Evolutionary conservation across 2,329 filamentous ascomycete genomes (phyloP), one percentile per base, ranked within the genome.

Genomic region (Huntiella abstrusa): DNA sequence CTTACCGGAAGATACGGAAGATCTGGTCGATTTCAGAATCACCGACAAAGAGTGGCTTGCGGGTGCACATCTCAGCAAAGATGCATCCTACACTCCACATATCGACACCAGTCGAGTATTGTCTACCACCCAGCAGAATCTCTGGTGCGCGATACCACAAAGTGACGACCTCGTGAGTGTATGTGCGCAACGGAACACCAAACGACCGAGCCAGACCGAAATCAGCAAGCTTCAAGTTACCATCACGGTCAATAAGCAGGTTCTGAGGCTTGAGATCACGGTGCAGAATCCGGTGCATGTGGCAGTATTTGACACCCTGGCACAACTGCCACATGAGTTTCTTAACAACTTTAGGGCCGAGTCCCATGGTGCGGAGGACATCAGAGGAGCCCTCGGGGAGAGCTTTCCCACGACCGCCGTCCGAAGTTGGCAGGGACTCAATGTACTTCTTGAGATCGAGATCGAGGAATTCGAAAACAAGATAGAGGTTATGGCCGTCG

Each of bases 21-120:
- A 64, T 65, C 52, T 65, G 62, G 50, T 65, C 63, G 57, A 64
- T 64, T 45, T 65, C 62, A 80, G 83, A 91, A 60, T 94, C 86
- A 49, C 86, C 86, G 10, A 86, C 85, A 68, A 94, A 94, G 38
- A 94, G 69, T 4, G 86, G 85, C 64, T 92, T 93, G 56, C 84
- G 76, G 1, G 86, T 94, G 64, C 84, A 92, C 87, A 94, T 94
- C 63, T 94, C 86, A 7, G 87, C 86, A 61, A 94, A 93, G 62
- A 94, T 94, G 62, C 85, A 91, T 51, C 86, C 86, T 43, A 87
- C 79, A 32, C 83, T 91, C 86, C 86, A 94, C 83, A 94, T 94
- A 58, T 94, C 86, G 37, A 94, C 85, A 48, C 86, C 86, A 11
- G 86, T 94, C 11, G 83, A 91, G 65, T 94, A 94, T 61, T 93